Evolutionary conservation across 768 basidiomycete species (phyloP), one percentile per base, ranked within the genome.

Genomic region (Rhodotorula taiwanensis): DNA sequence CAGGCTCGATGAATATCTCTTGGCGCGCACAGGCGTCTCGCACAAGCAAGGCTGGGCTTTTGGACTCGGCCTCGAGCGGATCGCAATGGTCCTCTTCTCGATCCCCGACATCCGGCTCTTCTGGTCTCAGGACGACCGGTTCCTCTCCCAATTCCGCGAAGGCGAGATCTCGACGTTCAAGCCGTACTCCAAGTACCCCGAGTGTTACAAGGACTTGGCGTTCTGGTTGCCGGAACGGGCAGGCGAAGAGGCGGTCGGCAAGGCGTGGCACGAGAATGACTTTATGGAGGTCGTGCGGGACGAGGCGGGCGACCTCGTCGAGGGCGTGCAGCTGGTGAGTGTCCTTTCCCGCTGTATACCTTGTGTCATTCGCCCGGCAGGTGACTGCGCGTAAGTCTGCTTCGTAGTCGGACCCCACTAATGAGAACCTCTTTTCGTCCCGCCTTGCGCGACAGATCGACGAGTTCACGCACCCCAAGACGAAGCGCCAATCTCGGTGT

Each of bases 41-140:
- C 78, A 88, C 72, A 93, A 94, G 71, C 83, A 90, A 70, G 90
- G 92, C 31, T 99, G 95, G 94, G 95, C 95, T 0, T 98, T 97
- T 72, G 95, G 95, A 30, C 84, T 99, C 55, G 95, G 95, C 7
- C 81, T 99, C 48, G 95, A 99, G 74, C 84, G 95, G 36, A 93
- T 98, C 67, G 91, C 93, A 21, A 99, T 99, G 95, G 84, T 98
- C 64, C 83, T 99, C 51, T 98, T 86, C 78, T 86, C 86, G 20
- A 94, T 99, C 55, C 95, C 94, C 14, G 95, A 99, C 75, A 98
- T 99, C 74, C 87, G 95, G 23, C 79, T 99, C 20, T 99, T 99
- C 81, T 99, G 95, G 95, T 92, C 92, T 4, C 77, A 78, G 52
- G 95, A 99, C 72, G 72, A 81, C 23, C 85, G 93, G 18, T 99